Evolutionary conservation across 345 rosid genomes (phyloP).

Genomic region (Streptanthus diversifolius): DNA sequence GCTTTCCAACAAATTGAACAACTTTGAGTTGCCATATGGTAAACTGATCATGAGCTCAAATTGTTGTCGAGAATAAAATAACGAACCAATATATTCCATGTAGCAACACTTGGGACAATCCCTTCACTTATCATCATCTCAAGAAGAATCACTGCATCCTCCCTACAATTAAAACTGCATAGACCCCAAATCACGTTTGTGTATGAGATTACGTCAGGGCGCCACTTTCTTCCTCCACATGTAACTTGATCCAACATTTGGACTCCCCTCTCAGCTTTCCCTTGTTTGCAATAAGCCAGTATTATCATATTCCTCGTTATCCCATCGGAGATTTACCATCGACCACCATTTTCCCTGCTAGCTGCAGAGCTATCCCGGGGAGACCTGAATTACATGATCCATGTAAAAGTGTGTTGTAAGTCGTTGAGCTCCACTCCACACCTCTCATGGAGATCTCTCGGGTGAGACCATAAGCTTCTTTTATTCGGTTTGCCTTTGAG

Average conservation of each 20-base stretch:
- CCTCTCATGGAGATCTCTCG: constrained; percentile 48
- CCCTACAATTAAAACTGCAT: constrained; percentile 47
- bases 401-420: constrained; percentile 63
- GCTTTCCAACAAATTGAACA: background rate
- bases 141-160: constrained; percentile 45
- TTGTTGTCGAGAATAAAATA: constrained; percentile 51
- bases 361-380: constrained; percentile 46
- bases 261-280: constrained; percentile 46
- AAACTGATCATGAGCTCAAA: constrained; percentile 34
- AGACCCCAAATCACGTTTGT: constrained; percentile 66
- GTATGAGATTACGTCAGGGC: constrained; percentile 60
- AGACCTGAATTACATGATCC: constrained; percentile 56
- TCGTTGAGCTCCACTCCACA: constrained; percentile 44
- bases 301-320: constrained; percentile 55
- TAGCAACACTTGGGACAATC: constrained; percentile 51
- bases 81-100: constrained; percentile 68
- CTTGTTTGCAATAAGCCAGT: constrained; percentile 53
- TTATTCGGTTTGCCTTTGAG: constrained; percentile 39
- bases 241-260: constrained; percentile 42
- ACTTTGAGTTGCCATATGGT: constrained; percentile 2
- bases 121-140: constrained; percentile 51
- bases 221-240: constrained; percentile 46
- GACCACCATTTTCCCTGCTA: constrained; percentile 59
- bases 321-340: constrained; percentile 50
- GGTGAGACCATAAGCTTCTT: constrained; percentile 47